phyloP scores from a whole-genome alignment of 169 alveolate species.

The Plasmodium berghei region DNA sequence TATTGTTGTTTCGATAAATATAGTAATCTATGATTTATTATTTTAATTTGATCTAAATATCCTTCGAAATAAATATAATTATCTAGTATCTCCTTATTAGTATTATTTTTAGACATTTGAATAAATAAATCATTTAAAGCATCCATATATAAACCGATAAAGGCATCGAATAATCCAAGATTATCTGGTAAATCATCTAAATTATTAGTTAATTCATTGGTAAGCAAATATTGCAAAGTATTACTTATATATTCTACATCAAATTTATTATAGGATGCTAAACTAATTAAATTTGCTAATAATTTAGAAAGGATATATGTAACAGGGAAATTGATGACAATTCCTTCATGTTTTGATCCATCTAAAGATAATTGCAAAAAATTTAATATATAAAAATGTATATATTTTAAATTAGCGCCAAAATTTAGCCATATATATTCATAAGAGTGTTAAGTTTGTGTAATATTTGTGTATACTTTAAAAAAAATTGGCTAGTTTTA shows the following conservation, averaged over 20 bases:
- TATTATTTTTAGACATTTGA: neutral
- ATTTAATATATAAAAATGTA: neutral
- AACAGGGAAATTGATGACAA: slow-evolving; percentile 33
- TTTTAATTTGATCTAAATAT: neutral
- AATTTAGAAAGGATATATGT: slow-evolving; percentile 42
- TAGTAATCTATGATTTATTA: neutral
- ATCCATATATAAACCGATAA: neutral
- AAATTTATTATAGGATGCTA: slow-evolving; percentile 1
- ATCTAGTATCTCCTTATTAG: neutral
- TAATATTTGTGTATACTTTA: no score
- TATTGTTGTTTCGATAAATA: neutral
- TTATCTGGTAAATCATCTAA: neutral
- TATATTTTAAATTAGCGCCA: no score
- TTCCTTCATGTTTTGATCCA: neutral
- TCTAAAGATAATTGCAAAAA: neutral
- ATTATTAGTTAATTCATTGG: neutral
- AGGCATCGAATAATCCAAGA: neutral
- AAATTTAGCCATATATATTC: no score
- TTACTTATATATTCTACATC: neutral
- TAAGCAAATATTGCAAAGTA: neutral
- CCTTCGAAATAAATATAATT: no score
- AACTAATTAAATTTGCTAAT: neutral
- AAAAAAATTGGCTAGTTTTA: no score
- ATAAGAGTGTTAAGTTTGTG: no score
- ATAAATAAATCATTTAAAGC: neutral